Base-by-base conservation (phyloP, 768 basidiomycete species). In the Tylopilus subfusipes region DNA sequence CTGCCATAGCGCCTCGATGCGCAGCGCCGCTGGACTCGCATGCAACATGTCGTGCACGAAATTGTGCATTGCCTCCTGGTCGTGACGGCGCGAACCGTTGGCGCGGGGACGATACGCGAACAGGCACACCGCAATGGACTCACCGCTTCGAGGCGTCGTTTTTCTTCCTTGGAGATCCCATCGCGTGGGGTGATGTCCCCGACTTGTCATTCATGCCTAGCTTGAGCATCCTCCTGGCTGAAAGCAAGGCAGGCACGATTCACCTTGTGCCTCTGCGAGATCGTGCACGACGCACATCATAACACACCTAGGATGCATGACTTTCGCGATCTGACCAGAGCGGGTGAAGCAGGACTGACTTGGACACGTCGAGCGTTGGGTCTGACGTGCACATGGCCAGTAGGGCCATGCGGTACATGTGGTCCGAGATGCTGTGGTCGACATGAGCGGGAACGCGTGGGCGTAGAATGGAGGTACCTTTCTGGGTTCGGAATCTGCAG, bases 331-430 rank as follows among this genome's bases (percentile, higher is more conserved):
- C 29, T 2, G 29, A n/a, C 4, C 1, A 10, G 21, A n/a, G 27
- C 2, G 8, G 24, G 27, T n/a, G 29, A 14, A 31, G 11, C 3
- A 12, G 30, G 31, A 65, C 81, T 48, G 55, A 91, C 91, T 87
- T 88, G 63, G 88, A 69, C 25, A 89, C 70, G 68, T 91, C 88
- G 9, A 93, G 78, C 1, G 75, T 77, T n/a, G 72, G 48, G 63
- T 91, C 91, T 0, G 91, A 85, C 6, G 83, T 81, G 56, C 93
- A 88, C 83, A 99, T 86, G 5, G 93, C 86, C 40, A 98, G 79
- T n/a, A 98, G 68, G 2, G 93, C 88, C 96, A 99, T 98, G 44
- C 96, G 78, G 68, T 93, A 91, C 96, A 97, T 98, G 64, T 98
- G 95, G 70, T 98, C 96, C 9, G 93, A 86, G 58, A 98, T 95